A percentile compares a stretch with the other conserved stretches of the same genome.
phyloP scores from a whole-genome alignment of 2,329 filamentous ascomycete genomes.

The Colletotrichum euphorbiae region DNA sequence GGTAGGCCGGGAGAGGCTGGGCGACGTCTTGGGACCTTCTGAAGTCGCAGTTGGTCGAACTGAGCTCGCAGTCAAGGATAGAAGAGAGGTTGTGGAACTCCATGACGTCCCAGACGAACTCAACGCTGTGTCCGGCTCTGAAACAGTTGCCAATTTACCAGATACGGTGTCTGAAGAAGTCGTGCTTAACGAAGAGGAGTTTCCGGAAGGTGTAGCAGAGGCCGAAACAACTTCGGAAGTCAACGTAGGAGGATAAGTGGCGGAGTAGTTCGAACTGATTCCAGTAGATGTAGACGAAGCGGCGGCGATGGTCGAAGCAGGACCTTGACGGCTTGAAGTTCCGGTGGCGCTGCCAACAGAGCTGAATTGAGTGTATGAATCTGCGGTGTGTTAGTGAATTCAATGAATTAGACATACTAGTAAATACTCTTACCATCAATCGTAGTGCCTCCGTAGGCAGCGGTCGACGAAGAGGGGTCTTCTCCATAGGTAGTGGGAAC shows the following conservation, averaged over 20 bases:
- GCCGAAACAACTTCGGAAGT: background rate
- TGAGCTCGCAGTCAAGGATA: background rate
- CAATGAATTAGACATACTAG: background rate
- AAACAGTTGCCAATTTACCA: constrained; percentile 19
- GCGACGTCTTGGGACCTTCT: background rate
- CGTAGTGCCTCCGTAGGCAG: background rate
- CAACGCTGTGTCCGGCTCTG: background rate
- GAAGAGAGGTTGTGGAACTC: background rate
- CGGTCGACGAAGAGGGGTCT: constrained; percentile 1
- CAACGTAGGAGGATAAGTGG: background rate
- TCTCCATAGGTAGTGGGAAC: constrained; percentile 29
- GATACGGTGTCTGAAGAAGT: constrained; percentile 6
- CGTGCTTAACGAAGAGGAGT: background rate
- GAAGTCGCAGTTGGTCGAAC: background rate
- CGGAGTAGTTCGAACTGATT: background rate
- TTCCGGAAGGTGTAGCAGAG: background rate
- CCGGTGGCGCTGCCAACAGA: background rate
- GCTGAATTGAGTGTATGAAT: background rate
- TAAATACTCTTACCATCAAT: constrained; percentile 11
- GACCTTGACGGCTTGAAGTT: background rate
- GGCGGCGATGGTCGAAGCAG: background rate
- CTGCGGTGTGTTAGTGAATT: background rate
- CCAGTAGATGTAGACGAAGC: background rate
- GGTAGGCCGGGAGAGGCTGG: background rate
- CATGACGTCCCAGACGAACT: background rate